Evolutionary conservation across 2,329 filamentous ascomycete genomes (phyloP).

Genomic region (Byssochlamys sp.): DNA sequence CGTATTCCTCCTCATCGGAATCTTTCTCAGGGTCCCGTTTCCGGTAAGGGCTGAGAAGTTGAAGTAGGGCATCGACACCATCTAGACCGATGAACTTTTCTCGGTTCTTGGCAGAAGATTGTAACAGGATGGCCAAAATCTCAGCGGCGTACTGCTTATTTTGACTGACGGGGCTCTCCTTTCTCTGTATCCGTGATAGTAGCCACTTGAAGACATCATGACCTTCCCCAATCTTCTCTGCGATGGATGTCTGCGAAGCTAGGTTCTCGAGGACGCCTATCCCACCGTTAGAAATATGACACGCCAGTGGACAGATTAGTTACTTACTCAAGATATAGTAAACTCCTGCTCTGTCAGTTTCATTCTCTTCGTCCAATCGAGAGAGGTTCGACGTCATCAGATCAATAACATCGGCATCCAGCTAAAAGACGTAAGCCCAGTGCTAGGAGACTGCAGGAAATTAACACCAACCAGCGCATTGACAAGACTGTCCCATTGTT

Average conservation of each 20-base stretch:
- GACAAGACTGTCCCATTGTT: constrained; percentile 71
- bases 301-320: no score
- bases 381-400: constrained; percentile 50
- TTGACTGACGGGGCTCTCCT: constrained; percentile 62
- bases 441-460: neutral
- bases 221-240: constrained; percentile 63
- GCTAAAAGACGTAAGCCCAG: constrained; percentile 13
- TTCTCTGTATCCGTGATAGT: constrained; percentile 58
- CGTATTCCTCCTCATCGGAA: constrained; percentile 84
- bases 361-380: constrained; percentile 63
- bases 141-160: constrained; percentile 95
- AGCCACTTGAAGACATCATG: constrained; percentile 61
- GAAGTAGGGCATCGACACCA: constrained; percentile 68
- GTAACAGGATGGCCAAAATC: constrained; percentile 77
- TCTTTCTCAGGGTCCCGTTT: constrained; percentile 77
- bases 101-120: constrained; percentile 60
- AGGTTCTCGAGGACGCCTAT: constrained; percentile 70
- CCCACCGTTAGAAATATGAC: constrained; percentile 8
- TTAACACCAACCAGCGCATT: constrained; percentile 41
- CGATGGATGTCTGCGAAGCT: constrained; percentile 58
- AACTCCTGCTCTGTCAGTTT: constrained; percentile 70
- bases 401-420: constrained; percentile 35
- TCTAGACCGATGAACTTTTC: constrained; percentile 55
- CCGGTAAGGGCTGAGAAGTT: constrained; percentile 74
- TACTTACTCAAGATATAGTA: constrained; percentile 63